Conservation (phyloP, 345 rosid species). For the Camelina neglecta region DNA sequence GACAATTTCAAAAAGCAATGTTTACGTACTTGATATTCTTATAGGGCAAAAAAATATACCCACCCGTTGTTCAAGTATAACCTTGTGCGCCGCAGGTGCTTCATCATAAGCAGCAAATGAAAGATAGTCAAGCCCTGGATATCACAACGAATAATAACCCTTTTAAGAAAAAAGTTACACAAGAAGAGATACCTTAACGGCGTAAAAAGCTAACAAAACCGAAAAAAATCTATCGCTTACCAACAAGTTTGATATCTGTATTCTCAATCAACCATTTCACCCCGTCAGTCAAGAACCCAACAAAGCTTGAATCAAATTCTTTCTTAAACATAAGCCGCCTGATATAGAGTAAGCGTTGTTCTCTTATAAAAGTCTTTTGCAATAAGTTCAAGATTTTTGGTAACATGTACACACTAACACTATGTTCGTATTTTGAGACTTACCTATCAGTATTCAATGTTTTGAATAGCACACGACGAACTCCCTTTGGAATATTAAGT, state of each 20-base stretch:
- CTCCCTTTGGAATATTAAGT: conserved; percentile 72
- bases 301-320: conserved; percentile 73
- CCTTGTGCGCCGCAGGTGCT: background rate
- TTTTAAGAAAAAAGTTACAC: too few relatives aligned
- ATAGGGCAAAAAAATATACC: too few relatives aligned
- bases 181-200: background rate
- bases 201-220: background rate
- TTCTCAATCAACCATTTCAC: conserved; percentile 90
- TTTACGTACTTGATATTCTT: too few relatives aligned
- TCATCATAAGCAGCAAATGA: background rate
- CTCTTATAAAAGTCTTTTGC: background rate
- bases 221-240: conserved; percentile 37
- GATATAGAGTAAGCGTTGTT: conserved; percentile 25
- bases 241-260: conserved; percentile 85
- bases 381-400: background rate
- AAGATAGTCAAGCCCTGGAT: background rate
- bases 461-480: conserved; percentile 79
- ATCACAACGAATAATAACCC: too few relatives aligned
- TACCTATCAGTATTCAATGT: conserved; percentile 86
- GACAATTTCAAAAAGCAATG: too few relatives aligned
- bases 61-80: background rate
- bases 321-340: conserved; percentile 82
- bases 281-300: conserved; percentile 77
- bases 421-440: background rate
- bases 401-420: background rate